These are phyloP conservation scores for Trifolium fragiferum DNA, from an alignment of 306 rosid species.

Conservation along the genomic window DNA sequence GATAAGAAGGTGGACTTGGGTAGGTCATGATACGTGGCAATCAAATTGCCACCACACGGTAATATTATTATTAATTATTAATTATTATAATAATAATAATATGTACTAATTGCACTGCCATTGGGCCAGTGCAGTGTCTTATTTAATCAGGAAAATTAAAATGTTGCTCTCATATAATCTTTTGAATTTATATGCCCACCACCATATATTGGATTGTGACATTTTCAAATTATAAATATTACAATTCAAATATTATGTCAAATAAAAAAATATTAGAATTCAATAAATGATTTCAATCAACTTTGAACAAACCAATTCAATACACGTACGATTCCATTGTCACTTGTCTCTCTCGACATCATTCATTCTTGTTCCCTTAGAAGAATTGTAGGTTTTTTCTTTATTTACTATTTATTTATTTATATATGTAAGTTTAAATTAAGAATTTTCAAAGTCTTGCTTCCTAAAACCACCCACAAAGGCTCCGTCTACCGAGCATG, in stretches of 20 bases:
- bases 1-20: slow-evolving; percentile 62
- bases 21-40: slow-evolving; percentile 30
- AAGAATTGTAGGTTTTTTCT: no score
- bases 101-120: slow-evolving; percentile 19
- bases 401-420: no score
- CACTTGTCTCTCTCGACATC: slow-evolving; percentile 20
- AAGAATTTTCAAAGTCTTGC: neutral
- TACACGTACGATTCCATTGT: neutral
- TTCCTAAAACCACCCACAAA: neutral
- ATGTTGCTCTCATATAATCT: slow-evolving; percentile 22
- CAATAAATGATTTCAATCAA: neutral
- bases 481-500: no score
- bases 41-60: slow-evolving; percentile 29
- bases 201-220: slow-evolving; percentile 18
- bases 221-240: neutral
- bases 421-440: no score
- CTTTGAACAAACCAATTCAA: neutral
- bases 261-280: neutral
- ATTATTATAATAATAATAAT: neutral
- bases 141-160: neutral
- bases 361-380: neutral
- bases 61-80: no score
- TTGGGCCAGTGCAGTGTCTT: slow-evolving; percentile 15
- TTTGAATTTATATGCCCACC: slow-evolving; percentile 38
- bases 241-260: no score